phyloP scores from a whole-genome alignment of 805 yeast genomes.

The Metschnikowia chrysomelidarum region DNA sequence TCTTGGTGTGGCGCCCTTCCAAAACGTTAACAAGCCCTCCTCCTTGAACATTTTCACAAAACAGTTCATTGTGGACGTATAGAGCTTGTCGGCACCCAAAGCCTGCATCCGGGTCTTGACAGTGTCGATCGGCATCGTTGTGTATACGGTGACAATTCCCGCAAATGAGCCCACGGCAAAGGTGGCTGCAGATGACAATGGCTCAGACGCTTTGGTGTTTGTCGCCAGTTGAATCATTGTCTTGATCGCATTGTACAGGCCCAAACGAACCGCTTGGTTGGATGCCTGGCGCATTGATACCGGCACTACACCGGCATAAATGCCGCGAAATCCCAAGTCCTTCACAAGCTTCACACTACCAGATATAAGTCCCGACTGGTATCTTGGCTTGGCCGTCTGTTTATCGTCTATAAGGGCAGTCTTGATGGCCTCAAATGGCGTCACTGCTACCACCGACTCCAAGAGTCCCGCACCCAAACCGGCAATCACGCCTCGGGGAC shows the following conservation, averaged over 20 bases:
- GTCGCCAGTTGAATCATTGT: slow-evolving; percentile 69
- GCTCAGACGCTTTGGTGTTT: slow-evolving; percentile 64
- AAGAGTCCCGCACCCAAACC: slow-evolving; percentile 97
- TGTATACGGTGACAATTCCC: slow-evolving; percentile 83
- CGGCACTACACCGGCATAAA: slow-evolving; percentile 87
- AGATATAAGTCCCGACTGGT: slow-evolving; percentile 58
- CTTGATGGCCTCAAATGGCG: slow-evolving; percentile 96
- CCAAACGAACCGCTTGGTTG: slow-evolving; percentile 90
- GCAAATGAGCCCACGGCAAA: slow-evolving; percentile 89
- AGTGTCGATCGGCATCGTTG: slow-evolving; percentile 95
- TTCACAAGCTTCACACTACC: slow-evolving; percentile 65
- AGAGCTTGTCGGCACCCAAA: slow-evolving; percentile 68
- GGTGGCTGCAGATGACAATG: slow-evolving; percentile 75
- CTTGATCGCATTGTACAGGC: slow-evolving; percentile 88
- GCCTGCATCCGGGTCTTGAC: slow-evolving; percentile 98
- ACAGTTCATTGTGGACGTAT: slow-evolving; percentile 77
- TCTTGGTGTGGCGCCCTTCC: slow-evolving; percentile 99
- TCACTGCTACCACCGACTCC: slow-evolving; percentile 90
- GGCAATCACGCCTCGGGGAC: slow-evolving; percentile 89
- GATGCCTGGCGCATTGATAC: slow-evolving; percentile 96
- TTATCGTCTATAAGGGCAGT: slow-evolving; percentile 95
- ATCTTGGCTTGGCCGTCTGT: slow-evolving; percentile 71
- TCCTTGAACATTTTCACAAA: slow-evolving; percentile 75
- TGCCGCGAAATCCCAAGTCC: slow-evolving; percentile 80
- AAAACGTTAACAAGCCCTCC: slow-evolving; percentile 87